Evolutionary conservation across 2,329 filamentous ascomycete species (phyloP).

Genomic region (Chrysoporthe puriensis): DNA sequence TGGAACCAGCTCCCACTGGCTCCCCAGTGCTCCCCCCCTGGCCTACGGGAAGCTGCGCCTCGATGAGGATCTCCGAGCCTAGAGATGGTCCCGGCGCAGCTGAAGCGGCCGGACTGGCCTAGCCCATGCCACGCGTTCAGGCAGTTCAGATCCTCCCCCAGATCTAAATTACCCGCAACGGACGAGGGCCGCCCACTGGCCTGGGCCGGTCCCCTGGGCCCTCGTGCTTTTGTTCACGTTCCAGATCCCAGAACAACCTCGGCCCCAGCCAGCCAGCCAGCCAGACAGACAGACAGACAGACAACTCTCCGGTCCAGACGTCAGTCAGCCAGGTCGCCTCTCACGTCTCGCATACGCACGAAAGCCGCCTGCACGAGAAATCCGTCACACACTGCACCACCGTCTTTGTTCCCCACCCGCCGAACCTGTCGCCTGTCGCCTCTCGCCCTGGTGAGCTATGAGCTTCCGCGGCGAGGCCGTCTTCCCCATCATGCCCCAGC

Average conservation of each 20-base stretch:
- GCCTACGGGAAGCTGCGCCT: conserved; percentile 4
- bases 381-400: background rate
- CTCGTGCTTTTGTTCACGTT: no score
- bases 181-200: no score
- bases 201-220: no score
- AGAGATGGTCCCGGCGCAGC: no score
- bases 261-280: no score
- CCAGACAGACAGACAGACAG: no score
- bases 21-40: background rate
- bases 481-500: conserved; percentile 26
- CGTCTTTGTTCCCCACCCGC: background rate
- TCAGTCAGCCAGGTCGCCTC: no score
- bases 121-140: conserved; percentile 2
- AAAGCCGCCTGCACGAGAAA: background rate
- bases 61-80: background rate
- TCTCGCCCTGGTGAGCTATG: conserved; percentile 17
- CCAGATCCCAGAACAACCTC: no score
- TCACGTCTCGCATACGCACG: no score
- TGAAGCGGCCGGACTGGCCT: background rate
- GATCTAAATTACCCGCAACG: background rate
- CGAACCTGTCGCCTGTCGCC: background rate
- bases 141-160: background rate
- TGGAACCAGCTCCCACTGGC: background rate
- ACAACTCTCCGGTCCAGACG: no score
- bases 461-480: conserved; percentile 11